phyloP scores from a whole-genome alignment of 2,329 filamentous ascomycete species.

The Penicillium oxalicum region DNA sequence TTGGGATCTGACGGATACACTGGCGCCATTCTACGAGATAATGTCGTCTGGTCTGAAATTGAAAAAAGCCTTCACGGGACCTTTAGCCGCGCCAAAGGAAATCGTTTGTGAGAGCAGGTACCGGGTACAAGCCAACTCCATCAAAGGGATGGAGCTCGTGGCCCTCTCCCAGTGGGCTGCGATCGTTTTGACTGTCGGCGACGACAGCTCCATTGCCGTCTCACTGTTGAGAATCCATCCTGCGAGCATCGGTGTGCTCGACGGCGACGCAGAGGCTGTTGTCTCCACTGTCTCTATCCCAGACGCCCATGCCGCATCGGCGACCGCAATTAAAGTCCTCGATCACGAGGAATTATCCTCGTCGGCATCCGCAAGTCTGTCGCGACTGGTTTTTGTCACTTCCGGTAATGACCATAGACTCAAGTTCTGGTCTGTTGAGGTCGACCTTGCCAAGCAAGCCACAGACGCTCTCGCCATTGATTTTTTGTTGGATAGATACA shows the following conservation, averaged over 20 bases:
- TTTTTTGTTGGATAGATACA: slow-evolving; percentile 33
- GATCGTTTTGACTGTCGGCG: slow-evolving; percentile 69
- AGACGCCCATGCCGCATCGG: slow-evolving; percentile 42
- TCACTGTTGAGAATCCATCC: slow-evolving; percentile 36
- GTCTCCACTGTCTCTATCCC: slow-evolving; percentile 33
- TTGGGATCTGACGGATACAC: slow-evolving; percentile 45
- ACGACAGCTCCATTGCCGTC: slow-evolving; percentile 74
- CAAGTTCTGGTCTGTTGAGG: slow-evolving; percentile 37
- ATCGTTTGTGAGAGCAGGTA: slow-evolving; percentile 35
- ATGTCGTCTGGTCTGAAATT: slow-evolving; percentile 13
- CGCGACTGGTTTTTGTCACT: slow-evolving; percentile 27
- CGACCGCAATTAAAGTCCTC: slow-evolving; percentile 37
- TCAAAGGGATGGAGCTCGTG: slow-evolving; percentile 54
- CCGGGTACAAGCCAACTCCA: slow-evolving; percentile 69
- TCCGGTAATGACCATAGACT: slow-evolving; percentile 45
- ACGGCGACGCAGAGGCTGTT: slow-evolving; percentile 6
- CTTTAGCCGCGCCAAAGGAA: slow-evolving; percentile 10
- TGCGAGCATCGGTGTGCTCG: not conserved
- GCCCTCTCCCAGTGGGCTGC: slow-evolving; percentile 29
- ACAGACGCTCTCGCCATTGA: slow-evolving; percentile 21
- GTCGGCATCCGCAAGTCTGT: not conserved
- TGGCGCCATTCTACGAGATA: slow-evolving; percentile 27
- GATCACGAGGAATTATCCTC: slow-evolving; percentile 1
- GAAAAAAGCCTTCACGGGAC: slow-evolving; percentile 21
- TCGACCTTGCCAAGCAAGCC: slow-evolving; percentile 21